A percentile compares a stretch with the other conserved stretches of the same genome.
These are phyloP conservation scores for Clarireedia homoeocarpa DNA, from an alignment of 2,329 filamentous ascomycete genomes.

Conservation along the genomic window DNA sequence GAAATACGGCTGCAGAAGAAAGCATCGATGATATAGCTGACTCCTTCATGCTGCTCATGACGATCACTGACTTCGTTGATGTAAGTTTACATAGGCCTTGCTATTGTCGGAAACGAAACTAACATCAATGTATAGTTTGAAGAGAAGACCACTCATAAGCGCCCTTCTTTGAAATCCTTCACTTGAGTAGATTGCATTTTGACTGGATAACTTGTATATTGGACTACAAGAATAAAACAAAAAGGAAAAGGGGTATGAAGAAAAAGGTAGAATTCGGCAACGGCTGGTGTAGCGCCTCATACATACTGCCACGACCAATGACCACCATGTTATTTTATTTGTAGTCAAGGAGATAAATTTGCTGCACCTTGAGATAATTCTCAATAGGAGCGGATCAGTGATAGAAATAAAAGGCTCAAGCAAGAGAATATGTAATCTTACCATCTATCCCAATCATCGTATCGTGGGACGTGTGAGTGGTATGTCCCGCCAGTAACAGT, in stretches of 20 bases:
- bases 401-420: too few relatives aligned
- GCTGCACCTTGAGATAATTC: too few relatives aligned
- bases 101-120: not conserved
- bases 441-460: too few relatives aligned
- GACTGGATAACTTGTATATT: constrained; percentile 4
- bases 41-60: constrained; percentile 75
- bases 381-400: too few relatives aligned
- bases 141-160: constrained; percentile 28
- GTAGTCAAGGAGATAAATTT: too few relatives aligned
- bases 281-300: too few relatives aligned
- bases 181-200: constrained; percentile 13
- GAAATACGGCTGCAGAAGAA: constrained; percentile 40
- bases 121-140: constrained; percentile 31
- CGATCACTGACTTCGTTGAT: constrained; percentile 77
- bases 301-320: too few relatives aligned
- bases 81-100: constrained; percentile 41
- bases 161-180: constrained; percentile 19
- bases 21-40: constrained; percentile 73
- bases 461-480: too few relatives aligned
- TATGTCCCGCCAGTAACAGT: too few relatives aligned
- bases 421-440: too few relatives aligned
- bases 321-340: too few relatives aligned
- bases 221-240: not conserved
- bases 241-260: not conserved
- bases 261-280: too few relatives aligned